Conservation (phyloP, 2,329 filamentous ascomycete species). For the Aureobasidium leucospermi region DNA sequence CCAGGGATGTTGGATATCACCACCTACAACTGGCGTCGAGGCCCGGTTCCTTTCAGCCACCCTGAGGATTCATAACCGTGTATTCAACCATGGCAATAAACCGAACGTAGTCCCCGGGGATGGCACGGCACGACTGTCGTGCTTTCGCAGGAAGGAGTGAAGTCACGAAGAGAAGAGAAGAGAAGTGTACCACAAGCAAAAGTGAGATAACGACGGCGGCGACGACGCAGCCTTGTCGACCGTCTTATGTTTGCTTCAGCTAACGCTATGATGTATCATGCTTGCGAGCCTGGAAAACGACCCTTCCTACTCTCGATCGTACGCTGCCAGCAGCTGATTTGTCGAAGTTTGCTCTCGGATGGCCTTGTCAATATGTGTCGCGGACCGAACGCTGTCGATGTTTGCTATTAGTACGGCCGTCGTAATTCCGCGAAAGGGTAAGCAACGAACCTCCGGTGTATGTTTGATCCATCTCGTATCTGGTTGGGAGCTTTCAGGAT, state of each 20-base stretch:
- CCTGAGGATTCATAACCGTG: not conserved
- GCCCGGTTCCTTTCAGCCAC: slow-evolving; percentile 1
- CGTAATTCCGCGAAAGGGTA: not conserved
- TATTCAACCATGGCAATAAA: not conserved
- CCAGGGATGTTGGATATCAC: not conserved
- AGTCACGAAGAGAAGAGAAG: too few species aligned
- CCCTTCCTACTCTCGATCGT: not conserved
- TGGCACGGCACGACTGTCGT: too few species aligned
- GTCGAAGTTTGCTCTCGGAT: not conserved
- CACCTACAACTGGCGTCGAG: not conserved
- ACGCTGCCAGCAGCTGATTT: not conserved
- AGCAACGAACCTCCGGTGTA: not conserved
- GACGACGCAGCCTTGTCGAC: not conserved
- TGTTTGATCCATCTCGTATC: not conserved
- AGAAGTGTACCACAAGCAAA: not conserved
- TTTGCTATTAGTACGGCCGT: not conserved
- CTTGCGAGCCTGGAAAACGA: not conserved
- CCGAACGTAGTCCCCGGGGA: not conserved
- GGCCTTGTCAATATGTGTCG: not conserved
- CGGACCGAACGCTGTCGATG: not conserved
- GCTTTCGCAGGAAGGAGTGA: too few species aligned
- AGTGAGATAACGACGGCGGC: not conserved
- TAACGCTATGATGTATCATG: not conserved
- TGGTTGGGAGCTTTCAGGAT: not conserved
- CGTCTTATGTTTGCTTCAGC: not conserved